Base-by-base conservation (phyloP, 352 stramenopile species). In the Phytophthora europaea region DNA sequence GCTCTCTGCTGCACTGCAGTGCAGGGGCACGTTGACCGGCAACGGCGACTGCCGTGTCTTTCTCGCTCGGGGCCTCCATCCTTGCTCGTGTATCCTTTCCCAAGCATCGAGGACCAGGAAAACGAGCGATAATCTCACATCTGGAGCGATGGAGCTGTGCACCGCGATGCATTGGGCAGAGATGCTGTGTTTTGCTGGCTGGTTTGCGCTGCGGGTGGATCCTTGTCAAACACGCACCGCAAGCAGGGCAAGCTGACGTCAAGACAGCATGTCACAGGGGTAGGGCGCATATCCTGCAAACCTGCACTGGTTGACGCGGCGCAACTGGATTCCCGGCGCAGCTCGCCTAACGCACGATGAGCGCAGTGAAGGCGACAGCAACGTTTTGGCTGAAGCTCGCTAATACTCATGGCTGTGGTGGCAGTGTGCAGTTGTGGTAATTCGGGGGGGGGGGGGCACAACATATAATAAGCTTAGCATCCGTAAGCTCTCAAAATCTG, bases 221-320 rank as follows among this genome's bases (percentile, higher is more conserved):
- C 47, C 47, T 54, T 60, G 48, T 67, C 50, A 67, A 67, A 61
- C 38, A 22, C 47, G 47, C n/a, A 28, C 47, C n/a, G 9, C 50
- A 56, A 22, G 16, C 45, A 55, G 45, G 54, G 38, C 20, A 61
- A 48, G 55, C 55, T 63, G 36, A 51, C 20, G 55, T 48, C 38
- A 50, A 61, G 6, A 61, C 55, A 61, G 40, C 56, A 60, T 60
- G 61, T 59, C 31, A 59, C 61, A 67, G 48, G 22, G 47, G 28
- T 67, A 60, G 47, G 61, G 23, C 60, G 50, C 61, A 67, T 22
- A 67, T 67, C 61, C 61, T 43, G 36, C 36, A 43, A 15, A 43
- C 36, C 36, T 4, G 36, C 9, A 38, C 34, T 38, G 34, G 9
- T 38, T 38, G 34, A 38, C 34, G 28, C 34, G 36, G 12, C 36